A percentile compares a stretch with the other conserved stretches of the same genome.
These are phyloP conservation scores for Vachellia collinsii DNA, from an alignment of 306 rosid species.

Conservation along the genomic window DNA sequence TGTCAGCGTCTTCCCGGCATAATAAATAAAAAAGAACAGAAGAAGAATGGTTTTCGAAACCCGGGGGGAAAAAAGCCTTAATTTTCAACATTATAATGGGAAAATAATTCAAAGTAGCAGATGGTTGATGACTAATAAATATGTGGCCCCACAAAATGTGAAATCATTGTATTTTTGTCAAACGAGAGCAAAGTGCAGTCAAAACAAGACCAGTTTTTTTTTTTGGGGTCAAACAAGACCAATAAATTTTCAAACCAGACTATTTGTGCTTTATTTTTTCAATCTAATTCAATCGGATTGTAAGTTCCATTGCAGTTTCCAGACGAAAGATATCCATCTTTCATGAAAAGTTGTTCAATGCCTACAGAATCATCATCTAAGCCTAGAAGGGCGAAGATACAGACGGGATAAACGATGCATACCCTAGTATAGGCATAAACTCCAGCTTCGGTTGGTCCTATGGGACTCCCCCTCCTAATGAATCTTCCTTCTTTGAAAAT, in stretches of 20 bases:
- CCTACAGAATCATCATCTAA: neutral
- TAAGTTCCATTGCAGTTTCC: conserved; percentile 25
- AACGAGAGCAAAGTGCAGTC: conserved; percentile 21
- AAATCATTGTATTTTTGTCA: neutral
- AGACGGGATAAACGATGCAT: conserved; percentile 28
- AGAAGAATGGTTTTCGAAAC: neutral
- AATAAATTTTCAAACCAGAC: conserved; percentile 23
- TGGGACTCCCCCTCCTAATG: conserved; percentile 95
- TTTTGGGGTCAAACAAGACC: neutral
- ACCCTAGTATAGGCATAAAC: conserved; percentile 96
- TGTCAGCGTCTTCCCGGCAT: conserved; percentile 34
- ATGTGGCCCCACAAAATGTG: neutral
- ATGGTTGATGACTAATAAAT: conserved; percentile 11
- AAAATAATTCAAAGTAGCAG: conserved; percentile 31
- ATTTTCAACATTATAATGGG: conserved; percentile 22
- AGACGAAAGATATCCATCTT: conserved; percentile 26
- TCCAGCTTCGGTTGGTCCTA: conserved; percentile 90
- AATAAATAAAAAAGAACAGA: neutral
- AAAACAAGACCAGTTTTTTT: conserved; percentile 6
- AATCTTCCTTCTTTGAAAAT: conserved; percentile 89
- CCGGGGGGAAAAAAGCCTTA: conserved; percentile 11
- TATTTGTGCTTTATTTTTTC: conserved; percentile 7
- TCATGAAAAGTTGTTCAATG: conserved; percentile 19
- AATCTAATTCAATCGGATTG: conserved; percentile 21
- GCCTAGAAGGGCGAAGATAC: neutral